A percentile compares a stretch with the other conserved stretches of the same genome.
Conservation (phyloP, 2,329 filamentous ascomycete genomes). For the Thermomyces lanuginosus region DNA sequence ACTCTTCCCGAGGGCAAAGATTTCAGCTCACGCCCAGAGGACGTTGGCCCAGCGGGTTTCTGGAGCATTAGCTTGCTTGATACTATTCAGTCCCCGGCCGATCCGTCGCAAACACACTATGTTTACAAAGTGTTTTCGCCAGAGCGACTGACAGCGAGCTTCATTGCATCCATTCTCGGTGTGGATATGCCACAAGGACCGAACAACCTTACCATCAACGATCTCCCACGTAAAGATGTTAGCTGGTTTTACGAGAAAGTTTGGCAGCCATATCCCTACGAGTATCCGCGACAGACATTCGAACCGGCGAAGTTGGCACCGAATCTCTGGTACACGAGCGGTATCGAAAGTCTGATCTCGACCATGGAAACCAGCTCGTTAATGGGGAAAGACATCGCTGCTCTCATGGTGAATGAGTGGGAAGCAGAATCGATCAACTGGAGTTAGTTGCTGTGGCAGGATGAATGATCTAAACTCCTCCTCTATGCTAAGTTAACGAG, state of each 20-base stretch:
- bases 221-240: conserved; percentile 32
- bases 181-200: conserved; percentile 15
- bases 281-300: conserved; percentile 72
- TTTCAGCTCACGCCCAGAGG: conserved; percentile 26
- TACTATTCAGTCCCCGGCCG: conserved; percentile 41
- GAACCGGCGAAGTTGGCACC: conserved; percentile 54
- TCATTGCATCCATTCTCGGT: conserved; percentile 35
- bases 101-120: conserved; percentile 29
- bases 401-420: conserved; percentile 34
- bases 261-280: conserved; percentile 75
- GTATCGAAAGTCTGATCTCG: conserved; percentile 84
- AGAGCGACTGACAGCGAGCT: conserved; percentile 28
- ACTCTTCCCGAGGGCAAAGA: conserved; percentile 48
- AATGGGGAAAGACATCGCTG: conserved; percentile 53
- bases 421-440: conserved; percentile 3
- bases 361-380: conserved; percentile 94
- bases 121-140: conserved; percentile 55
- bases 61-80: conserved; percentile 69
- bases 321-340: conserved; percentile 40
- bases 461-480: conserved; percentile 3
- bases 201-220: conserved; percentile 15
- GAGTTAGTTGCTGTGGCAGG: conserved; percentile 1
- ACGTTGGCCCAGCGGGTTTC: conserved; percentile 60
- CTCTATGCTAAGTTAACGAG: too few species aligned
- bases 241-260: conserved; percentile 63